Conservation (phyloP, 371 early-diverging fungal genomes). For the Quaeritorhiza haematococci region DNA sequence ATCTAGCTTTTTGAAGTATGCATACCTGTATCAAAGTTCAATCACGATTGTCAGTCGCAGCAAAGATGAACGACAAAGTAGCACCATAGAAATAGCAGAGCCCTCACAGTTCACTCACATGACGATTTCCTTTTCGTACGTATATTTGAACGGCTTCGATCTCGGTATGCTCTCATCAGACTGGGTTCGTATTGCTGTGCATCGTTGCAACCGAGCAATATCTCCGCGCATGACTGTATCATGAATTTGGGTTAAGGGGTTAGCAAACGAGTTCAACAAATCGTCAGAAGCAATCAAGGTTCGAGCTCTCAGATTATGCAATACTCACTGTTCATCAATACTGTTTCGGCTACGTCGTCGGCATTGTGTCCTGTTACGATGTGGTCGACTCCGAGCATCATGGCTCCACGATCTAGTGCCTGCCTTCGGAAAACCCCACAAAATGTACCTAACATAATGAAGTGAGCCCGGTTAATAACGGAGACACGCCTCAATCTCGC, state of each 20-base stretch:
- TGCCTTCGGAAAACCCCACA: conserved; percentile 99
- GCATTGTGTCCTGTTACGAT: conserved; percentile 99
- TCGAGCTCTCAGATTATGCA: background rate
- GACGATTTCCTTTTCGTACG: conserved; percentile 99
- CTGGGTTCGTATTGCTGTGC: conserved; percentile 88
- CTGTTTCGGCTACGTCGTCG: conserved; percentile 99
- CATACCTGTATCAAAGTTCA: conserved; percentile 55
- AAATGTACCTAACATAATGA: conserved; percentile 66
- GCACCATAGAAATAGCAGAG: background rate
- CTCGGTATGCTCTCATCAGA: conserved; percentile 71
- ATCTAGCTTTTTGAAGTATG: conserved; percentile 97
- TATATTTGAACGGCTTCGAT: conserved; percentile 98
- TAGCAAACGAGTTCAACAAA: background rate
- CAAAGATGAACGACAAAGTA: background rate
- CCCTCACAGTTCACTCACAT: conserved; percentile 73
- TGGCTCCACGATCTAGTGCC: conserved; percentile 96
- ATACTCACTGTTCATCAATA: conserved; percentile 93
- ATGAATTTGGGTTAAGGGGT: background rate
- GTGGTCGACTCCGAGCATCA: conserved; percentile 84
- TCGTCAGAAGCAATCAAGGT: background rate
- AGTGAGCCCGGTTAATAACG: background rate
- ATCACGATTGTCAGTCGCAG: background rate
- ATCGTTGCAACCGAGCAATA: conserved; percentile 86
- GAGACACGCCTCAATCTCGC: background rate
- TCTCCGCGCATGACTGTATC: conserved; percentile 92